Base-by-base conservation (phyloP, 148 eudicot genomes). In the Dysphania ambrosioides region DNA sequence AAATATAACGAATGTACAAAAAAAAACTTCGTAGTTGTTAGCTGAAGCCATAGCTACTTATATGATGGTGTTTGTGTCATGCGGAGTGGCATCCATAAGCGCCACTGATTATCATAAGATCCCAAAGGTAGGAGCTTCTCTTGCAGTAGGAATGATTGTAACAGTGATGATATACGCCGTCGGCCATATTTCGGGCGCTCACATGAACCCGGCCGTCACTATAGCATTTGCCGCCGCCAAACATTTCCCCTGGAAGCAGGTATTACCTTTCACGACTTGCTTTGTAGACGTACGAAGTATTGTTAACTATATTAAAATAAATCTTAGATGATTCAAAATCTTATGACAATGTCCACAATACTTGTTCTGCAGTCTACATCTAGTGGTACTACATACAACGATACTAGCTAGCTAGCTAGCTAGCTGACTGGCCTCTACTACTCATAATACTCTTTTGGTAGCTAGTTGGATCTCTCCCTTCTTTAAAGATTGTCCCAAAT, bases 151-250 rank as follows among this genome's bases (percentile, higher is more conserved):
- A 1, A 86, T 90, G 26, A 80, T 90, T 8, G 96, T 90, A 8
- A 88, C 89, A 1, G 92, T 87, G 0, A 90, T 90, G 96, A 90
- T 90, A 6, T 90, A 88, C 40, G 89, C 91, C 0, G 96, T 90
- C 15, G 92, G 96, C 1, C 96, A 90, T 75, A 83, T 90, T 60
- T 90, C 96, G 5, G 96, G 96, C 24, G 96, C 90, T 7, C 92
- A 88, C 68, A 90, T 90, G 96, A 90, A 90, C 84, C 90, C 96
- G 0, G 96, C 92, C 34, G 90, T 90, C 66, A 90, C 96, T 44
- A 68, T 90, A 0, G 96, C 91, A 55, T 88, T 90, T 31, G 89
- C 96, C 19, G 83, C 91, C 32, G 77, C 84, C 8, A 38, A 88
- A 19, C 92, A 81, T 62, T 87, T 90, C 19, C 96, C 90, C 2